phyloP scores from a whole-genome alignment of 2,329 filamentous ascomycete species.

The Bisporella sp. region DNA sequence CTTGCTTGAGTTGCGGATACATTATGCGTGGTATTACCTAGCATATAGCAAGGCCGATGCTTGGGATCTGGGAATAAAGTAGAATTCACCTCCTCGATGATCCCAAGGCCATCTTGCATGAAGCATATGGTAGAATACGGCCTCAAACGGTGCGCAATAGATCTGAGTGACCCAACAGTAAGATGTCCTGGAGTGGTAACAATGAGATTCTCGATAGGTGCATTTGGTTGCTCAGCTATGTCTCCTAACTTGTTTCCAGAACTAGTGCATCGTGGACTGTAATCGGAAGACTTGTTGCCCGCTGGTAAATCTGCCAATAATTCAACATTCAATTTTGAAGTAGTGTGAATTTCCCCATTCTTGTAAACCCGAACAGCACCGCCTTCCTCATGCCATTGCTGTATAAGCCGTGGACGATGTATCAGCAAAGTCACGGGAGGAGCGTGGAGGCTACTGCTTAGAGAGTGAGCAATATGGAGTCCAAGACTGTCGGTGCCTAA shows the following conservation, averaged over 20 bases:
- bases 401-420: conserved; percentile 38
- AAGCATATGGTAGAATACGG: conserved; percentile 66
- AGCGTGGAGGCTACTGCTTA: conserved; percentile 48
- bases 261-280: conserved; percentile 6
- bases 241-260: conserved; percentile 14
- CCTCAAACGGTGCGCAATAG: conserved; percentile 59
- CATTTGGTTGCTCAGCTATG: conserved; percentile 22
- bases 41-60: conserved; percentile 66
- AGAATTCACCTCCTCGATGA: conserved; percentile 70
- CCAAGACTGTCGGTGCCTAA: conserved; percentile 59
- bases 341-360: conserved; percentile 32
- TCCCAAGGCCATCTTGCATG: conserved; percentile 75
- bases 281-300: conserved; percentile 12
- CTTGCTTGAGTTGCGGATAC: conserved; percentile 34
- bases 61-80: conserved; percentile 60
- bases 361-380: conserved; percentile 39
- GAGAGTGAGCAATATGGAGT: conserved; percentile 57
- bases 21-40: conserved; percentile 26
- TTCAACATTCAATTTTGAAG: conserved; percentile 27
- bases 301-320: conserved; percentile 9
- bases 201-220: conserved; percentile 61
- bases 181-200: conserved; percentile 57
- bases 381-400: conserved; percentile 39
- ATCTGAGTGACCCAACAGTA: conserved; percentile 48
- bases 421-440: conserved; percentile 60